These are phyloP conservation scores for Mycena filopes DNA, from an alignment of 768 basidiomycete genomes.

Conservation along the genomic window DNA sequence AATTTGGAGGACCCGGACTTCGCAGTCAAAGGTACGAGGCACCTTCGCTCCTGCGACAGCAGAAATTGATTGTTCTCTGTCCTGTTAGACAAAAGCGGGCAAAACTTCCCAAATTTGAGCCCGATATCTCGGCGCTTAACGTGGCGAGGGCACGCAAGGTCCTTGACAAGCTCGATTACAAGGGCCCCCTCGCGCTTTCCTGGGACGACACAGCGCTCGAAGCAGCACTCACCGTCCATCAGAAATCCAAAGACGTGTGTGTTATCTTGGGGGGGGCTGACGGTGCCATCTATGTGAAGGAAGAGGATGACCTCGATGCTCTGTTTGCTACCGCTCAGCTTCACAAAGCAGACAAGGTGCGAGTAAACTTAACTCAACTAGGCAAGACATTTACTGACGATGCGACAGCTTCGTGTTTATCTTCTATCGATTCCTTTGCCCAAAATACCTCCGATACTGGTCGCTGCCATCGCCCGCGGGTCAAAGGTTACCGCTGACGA, in stretches of 20 bases:
- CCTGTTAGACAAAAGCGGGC: conserved; percentile 22
- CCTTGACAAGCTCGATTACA: conserved; percentile 23
- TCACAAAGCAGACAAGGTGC: conserved; percentile 33
- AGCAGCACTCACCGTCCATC: conserved; percentile 20
- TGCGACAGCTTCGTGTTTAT: not conserved
- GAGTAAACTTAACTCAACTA: conserved; percentile 21
- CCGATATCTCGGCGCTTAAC: conserved; percentile 27
- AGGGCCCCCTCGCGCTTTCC: conserved; percentile 28
- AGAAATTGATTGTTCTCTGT: not conserved
- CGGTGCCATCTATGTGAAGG: conserved; percentile 24
- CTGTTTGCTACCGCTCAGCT: conserved; percentile 26
- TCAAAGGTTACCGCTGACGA: conserved; percentile 30
- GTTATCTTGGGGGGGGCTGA: conserved; percentile 29
- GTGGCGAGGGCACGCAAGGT: conserved; percentile 6
- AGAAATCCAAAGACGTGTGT: conserved; percentile 26
- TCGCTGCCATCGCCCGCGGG: conserved; percentile 45
- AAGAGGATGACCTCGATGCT: conserved; percentile 25
- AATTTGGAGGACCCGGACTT: conserved; percentile 32
- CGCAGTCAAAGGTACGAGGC: conserved; percentile 21
- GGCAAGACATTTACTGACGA: not conserved
- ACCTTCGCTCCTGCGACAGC: not conserved
- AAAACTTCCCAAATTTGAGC: conserved; percentile 22
- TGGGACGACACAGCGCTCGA: conserved; percentile 37
- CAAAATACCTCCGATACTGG: conserved; percentile 47
- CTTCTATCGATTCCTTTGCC: not conserved